Conservation (phyloP, 306 rosid genomes). For the Ormosia semicastrata region DNA sequence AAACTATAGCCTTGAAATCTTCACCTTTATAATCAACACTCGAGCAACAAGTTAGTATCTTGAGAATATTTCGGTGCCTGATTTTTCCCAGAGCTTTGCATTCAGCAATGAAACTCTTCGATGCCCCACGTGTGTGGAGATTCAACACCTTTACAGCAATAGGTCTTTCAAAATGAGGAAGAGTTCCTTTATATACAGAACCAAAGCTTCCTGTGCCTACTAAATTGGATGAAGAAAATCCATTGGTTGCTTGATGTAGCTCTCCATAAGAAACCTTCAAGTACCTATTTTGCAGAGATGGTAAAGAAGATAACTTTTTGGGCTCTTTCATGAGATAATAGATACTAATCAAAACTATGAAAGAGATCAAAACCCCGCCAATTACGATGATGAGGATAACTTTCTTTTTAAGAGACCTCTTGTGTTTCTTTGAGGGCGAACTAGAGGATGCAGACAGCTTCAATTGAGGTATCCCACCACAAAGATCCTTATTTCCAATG, state of each 20-base stretch:
- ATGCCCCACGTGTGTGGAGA: conserved; percentile 30
- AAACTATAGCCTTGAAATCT: conserved; percentile 36
- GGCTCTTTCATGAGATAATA: neutral
- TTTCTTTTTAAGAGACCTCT: neutral
- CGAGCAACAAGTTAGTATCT: conserved; percentile 33
- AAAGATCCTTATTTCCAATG: conserved; percentile 26
- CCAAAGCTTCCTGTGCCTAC: conserved; percentile 39
- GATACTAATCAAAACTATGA: neutral
- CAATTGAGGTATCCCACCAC: conserved; percentile 39
- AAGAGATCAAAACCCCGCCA: neutral
- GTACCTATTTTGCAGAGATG: neutral
- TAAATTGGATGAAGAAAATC: conserved; percentile 35
- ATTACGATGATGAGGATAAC: neutral
- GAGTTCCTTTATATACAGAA: conserved; percentile 38
- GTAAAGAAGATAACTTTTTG: neutral
- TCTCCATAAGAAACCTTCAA: conserved; percentile 34
- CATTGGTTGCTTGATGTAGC: conserved; percentile 42
- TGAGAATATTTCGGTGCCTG: conserved; percentile 30
- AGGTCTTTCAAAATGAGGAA: neutral
- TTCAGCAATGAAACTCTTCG: conserved; percentile 38
- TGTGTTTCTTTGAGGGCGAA: neutral
- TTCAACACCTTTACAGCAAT: conserved; percentile 39
- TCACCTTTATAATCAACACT: conserved; percentile 31
- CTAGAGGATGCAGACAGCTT: conserved; percentile 6
- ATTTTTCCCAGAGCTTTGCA: conserved; percentile 31